A percentile compares a stretch with the other conserved stretches of the same genome.
These are phyloP conservation scores for Oryza officinalis DNA, from an alignment of 176 grass and related monocot genomes.

Conservation along the genomic window DNA sequence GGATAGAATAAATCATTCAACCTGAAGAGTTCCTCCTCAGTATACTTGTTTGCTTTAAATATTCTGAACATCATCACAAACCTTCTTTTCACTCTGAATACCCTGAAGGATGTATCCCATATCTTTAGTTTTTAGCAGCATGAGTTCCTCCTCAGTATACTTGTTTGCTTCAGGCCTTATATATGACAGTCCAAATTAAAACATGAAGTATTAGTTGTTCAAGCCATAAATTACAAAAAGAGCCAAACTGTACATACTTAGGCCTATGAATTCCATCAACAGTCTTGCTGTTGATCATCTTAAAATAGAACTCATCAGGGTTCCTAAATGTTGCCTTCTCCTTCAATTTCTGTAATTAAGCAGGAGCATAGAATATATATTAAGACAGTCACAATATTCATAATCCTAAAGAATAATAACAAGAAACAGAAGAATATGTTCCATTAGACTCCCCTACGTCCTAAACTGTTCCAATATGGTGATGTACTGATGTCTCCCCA, in stretches of 20 bases:
- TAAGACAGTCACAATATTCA: background rate
- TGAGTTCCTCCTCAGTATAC: conserved; percentile 74
- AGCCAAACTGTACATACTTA: conserved; percentile 41
- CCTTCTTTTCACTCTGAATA: conserved; percentile 91
- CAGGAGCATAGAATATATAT: background rate
- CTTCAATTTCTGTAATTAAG: conserved; percentile 63
- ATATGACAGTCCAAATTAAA: conserved; percentile 15
- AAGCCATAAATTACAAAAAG: conserved; percentile 5
- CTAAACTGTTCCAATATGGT: background rate
- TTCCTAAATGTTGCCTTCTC: conserved; percentile 82
- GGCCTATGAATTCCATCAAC: conserved; percentile 71
- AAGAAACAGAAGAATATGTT: background rate
- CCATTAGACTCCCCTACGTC: background rate
- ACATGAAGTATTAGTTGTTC: conserved; percentile 16
- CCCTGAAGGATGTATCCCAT: conserved; percentile 81
- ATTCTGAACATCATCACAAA: conserved; percentile 25
- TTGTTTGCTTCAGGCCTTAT: conserved; percentile 81
- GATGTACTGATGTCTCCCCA: background rate
- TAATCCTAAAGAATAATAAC: background rate
- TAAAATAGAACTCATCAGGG: conserved; percentile 96
- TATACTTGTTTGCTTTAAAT: conserved; percentile 1
- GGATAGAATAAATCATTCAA: background rate
- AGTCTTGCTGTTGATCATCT: conserved; percentile 78
- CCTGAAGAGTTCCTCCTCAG: background rate
- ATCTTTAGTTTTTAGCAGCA: conserved; percentile 93